Evolutionary conservation across 129 eudicot species (phyloP), one percentile per base, ranked within the genome.

Genomic region (Flaveria sonorensis): DNA sequence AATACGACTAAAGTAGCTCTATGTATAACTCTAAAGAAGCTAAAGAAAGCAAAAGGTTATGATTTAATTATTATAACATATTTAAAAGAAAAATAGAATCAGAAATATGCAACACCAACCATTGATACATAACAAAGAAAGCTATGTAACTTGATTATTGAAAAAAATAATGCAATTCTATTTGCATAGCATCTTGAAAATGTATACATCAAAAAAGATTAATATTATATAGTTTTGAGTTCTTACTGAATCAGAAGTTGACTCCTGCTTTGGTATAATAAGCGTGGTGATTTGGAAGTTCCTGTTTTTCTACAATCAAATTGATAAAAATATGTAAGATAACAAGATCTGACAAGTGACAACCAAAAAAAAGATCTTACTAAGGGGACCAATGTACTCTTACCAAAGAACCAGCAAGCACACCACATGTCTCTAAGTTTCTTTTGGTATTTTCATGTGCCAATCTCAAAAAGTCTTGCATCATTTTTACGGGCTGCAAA

Each of bases 341-440:
- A 73, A 85, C 20, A 76, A 72, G 42, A 72, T 53, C 62, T 19
- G 70, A 48, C 59, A 47, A 21, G 63, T 19, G 70, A 48, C 59
- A 47, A 21, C 71, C 60, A 71, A 62, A 51, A 68, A 59, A 63
- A 65, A 13, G 30, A 18, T 47, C 51, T n/a, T n/a, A 56, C 47
- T 56, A 45, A 71, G 42, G 48, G 53, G 55, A 36, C 42, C 52
- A 51, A 57, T 12, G 46, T 40, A 32, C 16, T 8, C 84, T 81
- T 89, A 94, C 98, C 88, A 94, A 86, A 72, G 92, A 89, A 82
- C 98, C 98, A 60, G 98, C 98, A 85, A 94, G 96, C 73, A 94
- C 97, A 42, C 97, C 98, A 81, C 98, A 94, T 14, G 98, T 94
- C 81, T 94, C 98, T 61, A 94, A 80, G 82, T 94, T 94, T 79